phyloP scores from a whole-genome alignment of 2,329 filamentous ascomycete species.

The Botrytis deweyae region DNA sequence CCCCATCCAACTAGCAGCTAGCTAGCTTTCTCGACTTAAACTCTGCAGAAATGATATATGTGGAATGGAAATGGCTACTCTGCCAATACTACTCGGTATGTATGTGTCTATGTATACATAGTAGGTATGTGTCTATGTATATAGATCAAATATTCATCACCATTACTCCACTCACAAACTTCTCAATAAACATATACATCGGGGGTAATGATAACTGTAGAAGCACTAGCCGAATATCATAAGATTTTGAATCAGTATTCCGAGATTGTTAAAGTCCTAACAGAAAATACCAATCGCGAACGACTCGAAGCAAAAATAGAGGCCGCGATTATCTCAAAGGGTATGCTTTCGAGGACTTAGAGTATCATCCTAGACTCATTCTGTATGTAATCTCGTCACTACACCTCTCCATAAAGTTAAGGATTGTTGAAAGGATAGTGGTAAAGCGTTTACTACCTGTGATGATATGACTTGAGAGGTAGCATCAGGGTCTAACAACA shows the following conservation, averaged over 20 bases:
- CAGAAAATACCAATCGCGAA: not conserved
- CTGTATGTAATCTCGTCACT: not conserved
- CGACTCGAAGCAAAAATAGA: not conserved
- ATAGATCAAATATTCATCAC: not conserved
- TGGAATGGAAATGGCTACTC: not conserved
- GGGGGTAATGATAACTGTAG: not conserved
- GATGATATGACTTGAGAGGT: not conserved
- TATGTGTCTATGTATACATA: no score
- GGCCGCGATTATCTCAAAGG: not conserved
- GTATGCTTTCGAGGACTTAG: not conserved
- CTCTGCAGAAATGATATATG: not conserved
- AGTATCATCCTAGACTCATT: no score
- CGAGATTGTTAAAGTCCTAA: not conserved
- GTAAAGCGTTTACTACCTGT: not conserved
- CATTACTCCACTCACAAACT: not conserved
- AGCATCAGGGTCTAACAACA: not conserved
- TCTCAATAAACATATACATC: not conserved
- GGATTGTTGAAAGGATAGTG: not conserved
- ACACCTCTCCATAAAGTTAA: not conserved
- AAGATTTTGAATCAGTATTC: no score
- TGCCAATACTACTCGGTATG: not conserved
- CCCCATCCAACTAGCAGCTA: not conserved
- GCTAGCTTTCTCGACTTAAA: not conserved
- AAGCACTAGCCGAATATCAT: not conserved
- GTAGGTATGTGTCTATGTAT: no score